Percentiles rank a stretch among this genome's conserved stretches.
These are phyloP conservation scores for Prunus padus DNA, from an alignment of 306 rosid species.

Conservation along the genomic window DNA sequence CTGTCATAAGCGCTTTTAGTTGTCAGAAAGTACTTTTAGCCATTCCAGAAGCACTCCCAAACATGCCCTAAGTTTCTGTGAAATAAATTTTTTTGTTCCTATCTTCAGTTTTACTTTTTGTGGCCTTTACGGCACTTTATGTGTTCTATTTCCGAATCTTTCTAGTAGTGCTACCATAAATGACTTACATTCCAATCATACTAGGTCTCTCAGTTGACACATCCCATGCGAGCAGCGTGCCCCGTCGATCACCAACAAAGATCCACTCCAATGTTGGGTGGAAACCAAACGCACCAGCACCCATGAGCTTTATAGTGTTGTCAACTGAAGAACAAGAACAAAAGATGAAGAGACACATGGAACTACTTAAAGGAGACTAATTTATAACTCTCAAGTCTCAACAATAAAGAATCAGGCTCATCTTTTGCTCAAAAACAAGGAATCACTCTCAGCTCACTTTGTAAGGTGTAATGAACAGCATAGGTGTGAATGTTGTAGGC, in stretches of 20 bases:
- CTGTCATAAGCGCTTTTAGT: too few relatives aligned
- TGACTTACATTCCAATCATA: constrained; percentile 98
- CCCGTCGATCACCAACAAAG: constrained; percentile 97
- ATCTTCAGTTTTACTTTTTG: neutral
- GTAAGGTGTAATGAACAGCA: constrained; percentile 93
- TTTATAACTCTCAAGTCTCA: neutral
- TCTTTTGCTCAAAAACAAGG: neutral
- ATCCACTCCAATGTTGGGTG: constrained; percentile 99
- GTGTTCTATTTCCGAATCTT: neutral
- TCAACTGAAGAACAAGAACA: constrained; percentile 60
- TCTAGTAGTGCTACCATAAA: constrained; percentile 25
- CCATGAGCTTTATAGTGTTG: constrained; percentile 84
- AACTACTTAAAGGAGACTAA: constrained; percentile 20
- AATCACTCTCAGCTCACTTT: constrained; percentile 57
- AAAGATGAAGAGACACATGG: constrained; percentile 14
- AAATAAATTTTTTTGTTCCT: neutral
- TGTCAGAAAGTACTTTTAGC: too few relatives aligned
- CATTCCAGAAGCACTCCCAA: too few relatives aligned
- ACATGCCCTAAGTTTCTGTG: neutral
- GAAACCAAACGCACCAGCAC: constrained; percentile 96
- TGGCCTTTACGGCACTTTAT: constrained; percentile 7
- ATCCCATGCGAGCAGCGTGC: constrained; percentile 96
- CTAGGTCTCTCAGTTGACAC: constrained; percentile 91
- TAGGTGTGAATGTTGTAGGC: constrained; percentile 92
- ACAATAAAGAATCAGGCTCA: constrained; percentile 25